Conservation (phyloP, 163 green algal species). For the Chloromonas sp. region DNA sequence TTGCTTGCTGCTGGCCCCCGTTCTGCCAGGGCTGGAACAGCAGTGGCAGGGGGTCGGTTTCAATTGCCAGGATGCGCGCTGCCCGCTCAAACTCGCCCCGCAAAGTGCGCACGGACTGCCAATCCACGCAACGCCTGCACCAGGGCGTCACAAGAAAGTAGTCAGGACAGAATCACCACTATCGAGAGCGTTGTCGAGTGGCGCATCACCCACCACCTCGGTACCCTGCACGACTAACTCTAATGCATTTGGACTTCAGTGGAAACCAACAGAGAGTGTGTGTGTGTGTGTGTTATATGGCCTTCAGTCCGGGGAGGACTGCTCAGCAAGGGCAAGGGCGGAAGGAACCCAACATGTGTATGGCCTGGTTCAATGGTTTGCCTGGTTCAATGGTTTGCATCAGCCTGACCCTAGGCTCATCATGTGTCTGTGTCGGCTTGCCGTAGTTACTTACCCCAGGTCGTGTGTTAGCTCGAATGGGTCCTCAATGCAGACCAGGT, state of each 20-base stretch:
- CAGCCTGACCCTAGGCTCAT: too few relatives aligned
- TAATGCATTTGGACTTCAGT: background rate
- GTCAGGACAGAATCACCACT: too few relatives aligned
- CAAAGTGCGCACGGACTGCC: slow-evolving; percentile 55
- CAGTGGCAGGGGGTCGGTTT: slow-evolving; percentile 44
- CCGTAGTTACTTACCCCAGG: slow-evolving; percentile 60
- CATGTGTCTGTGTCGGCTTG: too few relatives aligned
- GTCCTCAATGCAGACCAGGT: slow-evolving; percentile 87
- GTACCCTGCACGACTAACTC: too few relatives aligned
- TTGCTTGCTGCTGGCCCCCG: too few relatives aligned
- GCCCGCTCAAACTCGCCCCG: slow-evolving; percentile 80
- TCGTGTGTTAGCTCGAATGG: slow-evolving; percentile 90
- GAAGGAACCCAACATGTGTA: background rate
- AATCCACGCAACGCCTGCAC: background rate
- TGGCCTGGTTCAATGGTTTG: background rate
- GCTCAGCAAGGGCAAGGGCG: too few relatives aligned
- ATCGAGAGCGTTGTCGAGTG: too few relatives aligned
- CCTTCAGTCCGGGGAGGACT: too few relatives aligned
- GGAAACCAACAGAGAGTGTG: background rate
- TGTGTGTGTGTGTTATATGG: too few relatives aligned
- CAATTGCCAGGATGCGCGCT: slow-evolving; percentile 59
- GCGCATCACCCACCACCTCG: too few relatives aligned
- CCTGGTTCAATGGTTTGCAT: background rate
- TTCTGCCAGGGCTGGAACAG: slow-evolving; percentile 48
- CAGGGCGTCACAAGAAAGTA: background rate